Base-by-base conservation (phyloP, 1,139 yeast species). In the Meyerozyma sp. region DNA sequence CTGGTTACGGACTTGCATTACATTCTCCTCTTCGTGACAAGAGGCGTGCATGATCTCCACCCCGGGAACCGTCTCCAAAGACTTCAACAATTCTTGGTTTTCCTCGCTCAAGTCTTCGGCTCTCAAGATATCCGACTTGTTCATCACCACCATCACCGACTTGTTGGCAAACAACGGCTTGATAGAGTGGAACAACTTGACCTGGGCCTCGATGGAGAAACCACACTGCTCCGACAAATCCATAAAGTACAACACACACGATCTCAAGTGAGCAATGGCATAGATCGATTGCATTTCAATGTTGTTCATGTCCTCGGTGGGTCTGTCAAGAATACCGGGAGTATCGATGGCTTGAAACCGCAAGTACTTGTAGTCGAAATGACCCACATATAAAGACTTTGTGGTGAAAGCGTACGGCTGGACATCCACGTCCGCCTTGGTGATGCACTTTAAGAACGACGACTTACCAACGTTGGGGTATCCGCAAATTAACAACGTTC, bases 391-490 rank as follows among this genome's bases (percentile, higher is more conserved):
- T 55, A 91, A 74, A 39, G 96, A 86, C 70, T 91, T 91, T 50
- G 98, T 91, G 56, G 98, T 91, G 80, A 93, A 93, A 40, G 98
- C 98, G 68, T 93, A 93, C 34, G 98, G 98, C 68, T 94, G 98
- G 49, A 94, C 98, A 59, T 93, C 99, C 48, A 93, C 99, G 58
- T 93, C 98, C 30, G 98, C 98, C 60, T 95, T 87, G 50, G 98
- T 93, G 67, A 94, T 88, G 65, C 94, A 82, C 61, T 82, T 80
- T 66, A 93, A 78, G 70, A 93, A 93, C 20, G 97, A 89, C 11
- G 98, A 93, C 70, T 93, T 93, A 70, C 99, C 99, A 49, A 93
- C 99, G 66, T 93, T 93, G 46, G 99, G 99, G 70, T 93, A 93
- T 50, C 99, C 99, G 73, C 98, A 94, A 60, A 94, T 91, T 59